Conservation (phyloP, 306 rosid genomes). For the Malus orientalis region DNA sequence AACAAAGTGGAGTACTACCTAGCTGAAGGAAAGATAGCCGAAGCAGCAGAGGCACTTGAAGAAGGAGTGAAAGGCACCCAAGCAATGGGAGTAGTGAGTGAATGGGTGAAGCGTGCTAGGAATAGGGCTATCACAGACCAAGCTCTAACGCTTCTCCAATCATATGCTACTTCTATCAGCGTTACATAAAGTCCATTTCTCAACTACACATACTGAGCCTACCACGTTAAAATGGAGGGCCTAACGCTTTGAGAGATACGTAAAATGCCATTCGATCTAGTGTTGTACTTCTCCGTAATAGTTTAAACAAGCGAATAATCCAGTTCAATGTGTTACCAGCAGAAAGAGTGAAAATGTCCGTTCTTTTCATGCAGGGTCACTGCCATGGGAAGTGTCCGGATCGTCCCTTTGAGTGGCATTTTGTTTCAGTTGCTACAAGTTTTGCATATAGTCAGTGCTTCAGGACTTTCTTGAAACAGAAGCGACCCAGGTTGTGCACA, state of each 20-base stretch:
- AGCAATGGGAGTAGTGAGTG: conserved; percentile 63
- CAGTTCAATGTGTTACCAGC: conserved; percentile 6
- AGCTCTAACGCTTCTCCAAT: conserved; percentile 72
- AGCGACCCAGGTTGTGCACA: neutral
- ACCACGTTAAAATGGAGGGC: neutral
- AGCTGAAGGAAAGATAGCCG: conserved; percentile 78
- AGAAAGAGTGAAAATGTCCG: conserved; percentile 12
- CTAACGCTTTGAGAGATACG: neutral
- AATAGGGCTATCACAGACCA: conserved; percentile 96
- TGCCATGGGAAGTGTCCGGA: conserved; percentile 12
- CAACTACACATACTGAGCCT: conserved; percentile 6
- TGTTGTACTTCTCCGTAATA: conserved; percentile 4
- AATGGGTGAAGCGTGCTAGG: conserved; percentile 70
- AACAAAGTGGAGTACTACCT: conserved; percentile 64
- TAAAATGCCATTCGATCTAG: conserved; percentile 13
- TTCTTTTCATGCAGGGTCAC: conserved; percentile 20
- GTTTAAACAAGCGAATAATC: conserved; percentile 17
- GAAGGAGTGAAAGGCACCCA: conserved; percentile 71
- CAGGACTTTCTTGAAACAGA: neutral
- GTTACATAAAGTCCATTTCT: conserved; percentile 30
- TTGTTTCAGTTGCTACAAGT: neutral
- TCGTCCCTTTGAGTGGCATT: conserved; percentile 11
- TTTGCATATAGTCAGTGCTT: neutral
- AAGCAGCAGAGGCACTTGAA: conserved; percentile 85
- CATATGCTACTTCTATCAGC: conserved; percentile 75